These are phyloP conservation scores for Trichoderma sp. DNA, from an alignment of 2,329 filamentous ascomycete genomes.

Conservation along the genomic window DNA sequence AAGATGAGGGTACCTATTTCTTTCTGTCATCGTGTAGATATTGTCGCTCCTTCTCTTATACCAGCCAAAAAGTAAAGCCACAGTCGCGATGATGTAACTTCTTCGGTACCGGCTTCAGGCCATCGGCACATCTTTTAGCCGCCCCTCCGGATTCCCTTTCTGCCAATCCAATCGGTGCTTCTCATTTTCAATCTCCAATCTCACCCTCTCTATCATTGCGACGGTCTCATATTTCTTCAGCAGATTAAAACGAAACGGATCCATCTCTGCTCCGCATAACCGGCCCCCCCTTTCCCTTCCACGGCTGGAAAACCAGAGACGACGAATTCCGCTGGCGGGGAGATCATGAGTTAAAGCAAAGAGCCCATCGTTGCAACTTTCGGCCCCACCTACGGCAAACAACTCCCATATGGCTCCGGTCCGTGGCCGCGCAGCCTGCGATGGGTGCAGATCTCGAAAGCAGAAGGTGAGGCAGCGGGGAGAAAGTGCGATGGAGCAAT, in stretches of 20 bases:
- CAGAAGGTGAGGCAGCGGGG: slow-evolving; percentile 11
- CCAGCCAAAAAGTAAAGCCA: not conserved
- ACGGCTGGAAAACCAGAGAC: not conserved
- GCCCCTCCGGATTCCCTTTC: not conserved
- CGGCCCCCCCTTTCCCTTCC: no score
- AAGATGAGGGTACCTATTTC: no score
- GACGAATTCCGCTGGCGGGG: not conserved
- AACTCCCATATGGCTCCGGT: slow-evolving; percentile 22
- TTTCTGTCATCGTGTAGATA: not conserved
- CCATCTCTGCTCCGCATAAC: not conserved
- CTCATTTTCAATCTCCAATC: not conserved
- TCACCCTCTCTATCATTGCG: not conserved
- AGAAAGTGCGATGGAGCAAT: no score
- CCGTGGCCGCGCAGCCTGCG: slow-evolving; percentile 24
- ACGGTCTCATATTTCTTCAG: not conserved
- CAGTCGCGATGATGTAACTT: slow-evolving; percentile 12
- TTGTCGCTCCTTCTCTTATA: not conserved
- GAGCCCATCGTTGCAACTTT: not conserved
- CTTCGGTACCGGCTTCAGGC: not conserved
- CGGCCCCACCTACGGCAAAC: slow-evolving; percentile 21
- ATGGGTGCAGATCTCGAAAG: slow-evolving; percentile 22
- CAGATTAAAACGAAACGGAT: not conserved
- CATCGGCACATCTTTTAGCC: slow-evolving; percentile 15
- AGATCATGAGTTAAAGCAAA: slow-evolving; percentile 18
- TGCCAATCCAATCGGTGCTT: slow-evolving; percentile 21